phyloP scores from a whole-genome alignment of 352 stramenopile genomes.

The Elongisporangium senticosum region DNA sequence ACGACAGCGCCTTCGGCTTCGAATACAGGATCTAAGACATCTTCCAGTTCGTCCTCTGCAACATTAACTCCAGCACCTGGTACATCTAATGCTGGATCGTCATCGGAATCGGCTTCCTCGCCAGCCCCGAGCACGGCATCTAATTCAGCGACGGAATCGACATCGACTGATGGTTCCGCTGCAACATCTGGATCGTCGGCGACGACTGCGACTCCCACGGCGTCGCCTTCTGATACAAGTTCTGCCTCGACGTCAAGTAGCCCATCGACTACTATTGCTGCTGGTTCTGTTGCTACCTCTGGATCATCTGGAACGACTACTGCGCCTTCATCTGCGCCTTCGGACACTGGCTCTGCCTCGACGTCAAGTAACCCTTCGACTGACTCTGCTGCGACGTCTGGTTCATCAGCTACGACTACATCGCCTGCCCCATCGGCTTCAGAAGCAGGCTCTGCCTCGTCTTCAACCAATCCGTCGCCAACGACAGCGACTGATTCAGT shows the following conservation, averaged over 20 bases:
- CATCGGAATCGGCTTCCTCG: not conserved
- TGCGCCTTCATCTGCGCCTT: not conserved
- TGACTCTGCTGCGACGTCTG: not conserved
- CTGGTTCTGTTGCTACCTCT: slow-evolving; percentile 5
- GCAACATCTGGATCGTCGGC: too few relatives aligned
- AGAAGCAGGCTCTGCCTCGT: not conserved
- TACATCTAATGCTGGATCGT: not conserved
- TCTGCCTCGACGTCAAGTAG: too few relatives aligned
- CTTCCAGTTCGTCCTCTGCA: too few relatives aligned
- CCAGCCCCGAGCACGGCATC: not conserved
- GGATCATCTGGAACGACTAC: slow-evolving; percentile 7
- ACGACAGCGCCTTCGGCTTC: not conserved
- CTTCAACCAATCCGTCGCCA: not conserved
- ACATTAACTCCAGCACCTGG: not conserved
- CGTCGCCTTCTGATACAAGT: too few relatives aligned
- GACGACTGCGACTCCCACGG: too few relatives aligned
- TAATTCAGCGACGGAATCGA: not conserved
- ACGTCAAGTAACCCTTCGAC: not conserved
- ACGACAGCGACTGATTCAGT: not conserved
- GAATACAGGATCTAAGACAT: not conserved
- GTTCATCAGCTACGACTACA: not conserved
- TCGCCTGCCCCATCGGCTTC: not conserved
- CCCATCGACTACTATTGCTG: not conserved
- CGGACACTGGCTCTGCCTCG: not conserved
- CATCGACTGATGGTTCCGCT: too few relatives aligned